phyloP scores from a whole-genome alignment of 2,329 filamentous ascomycete genomes.

The Neopestalotiopsis clavispora region DNA sequence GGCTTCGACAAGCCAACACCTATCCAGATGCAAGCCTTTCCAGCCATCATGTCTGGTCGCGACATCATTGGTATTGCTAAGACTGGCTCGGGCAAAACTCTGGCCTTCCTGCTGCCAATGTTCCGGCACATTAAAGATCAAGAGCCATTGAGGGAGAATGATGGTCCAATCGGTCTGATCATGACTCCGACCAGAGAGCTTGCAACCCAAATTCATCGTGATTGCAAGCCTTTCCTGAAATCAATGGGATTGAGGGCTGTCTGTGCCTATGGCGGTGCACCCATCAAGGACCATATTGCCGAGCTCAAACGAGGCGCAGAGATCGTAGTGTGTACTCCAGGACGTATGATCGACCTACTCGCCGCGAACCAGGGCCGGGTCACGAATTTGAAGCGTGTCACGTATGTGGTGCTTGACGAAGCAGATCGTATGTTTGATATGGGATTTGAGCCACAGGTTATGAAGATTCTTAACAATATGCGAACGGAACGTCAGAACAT shows the following conservation, averaged over 20 bases:
- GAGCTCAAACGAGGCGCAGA: constrained; percentile 94
- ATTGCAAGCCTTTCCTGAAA: constrained; percentile 94
- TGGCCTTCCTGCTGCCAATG: constrained; percentile 95
- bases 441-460: constrained; percentile 98
- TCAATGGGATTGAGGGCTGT: constrained; percentile 84
- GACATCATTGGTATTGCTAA: constrained; percentile 97
- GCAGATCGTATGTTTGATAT: constrained; percentile 99
- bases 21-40: constrained; percentile 94
- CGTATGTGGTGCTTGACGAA: constrained; percentile 95
- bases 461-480: constrained; percentile 92
- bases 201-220: constrained; percentile 89
- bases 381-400: constrained; percentile 86
- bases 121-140: constrained; percentile 96
- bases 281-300: constrained; percentile 97
- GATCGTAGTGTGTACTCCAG: constrained; percentile 93
- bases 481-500: constrained; percentile 93
- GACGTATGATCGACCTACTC: constrained; percentile 92
- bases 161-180: constrained; percentile 87
- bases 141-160: constrained; percentile 56
- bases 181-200: constrained; percentile 95
- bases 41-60: constrained; percentile 92
- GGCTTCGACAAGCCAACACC: constrained; percentile 89
- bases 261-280: constrained; percentile 92
- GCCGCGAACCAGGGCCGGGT: constrained; percentile 94
- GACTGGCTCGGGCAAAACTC: constrained; percentile 96